Conservation (phyloP, 345 rosid genomes). For the Citrus inodora region DNA sequence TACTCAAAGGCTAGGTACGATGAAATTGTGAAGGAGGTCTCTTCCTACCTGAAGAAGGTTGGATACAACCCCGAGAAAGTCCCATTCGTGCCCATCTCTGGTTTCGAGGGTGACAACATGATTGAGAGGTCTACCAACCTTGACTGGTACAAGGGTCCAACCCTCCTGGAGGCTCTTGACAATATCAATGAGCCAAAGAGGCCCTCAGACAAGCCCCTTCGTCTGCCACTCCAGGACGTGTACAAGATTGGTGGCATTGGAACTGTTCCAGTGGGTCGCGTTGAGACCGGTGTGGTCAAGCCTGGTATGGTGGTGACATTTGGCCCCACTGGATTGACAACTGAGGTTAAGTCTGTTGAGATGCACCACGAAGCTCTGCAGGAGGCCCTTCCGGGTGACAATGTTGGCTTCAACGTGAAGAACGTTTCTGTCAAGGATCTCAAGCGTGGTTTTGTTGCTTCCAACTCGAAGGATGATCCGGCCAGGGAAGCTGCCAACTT, state of each 20-base stretch:
- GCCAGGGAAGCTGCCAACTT: conserved; percentile 40
- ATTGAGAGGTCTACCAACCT: conserved; percentile 50
- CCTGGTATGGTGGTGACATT: conserved; percentile 31
- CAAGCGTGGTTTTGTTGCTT: conserved; percentile 39
- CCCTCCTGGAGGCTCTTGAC: conserved; percentile 46
- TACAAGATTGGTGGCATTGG: conserved; percentile 37
- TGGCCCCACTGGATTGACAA: conserved; percentile 28
- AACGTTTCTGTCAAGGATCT: conserved; percentile 41
- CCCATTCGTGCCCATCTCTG: conserved; percentile 48
- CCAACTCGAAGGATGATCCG: conserved; percentile 45
- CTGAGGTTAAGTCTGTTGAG: conserved; percentile 33
- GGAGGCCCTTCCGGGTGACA: conserved; percentile 36
- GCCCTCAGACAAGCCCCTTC: conserved; percentile 27
- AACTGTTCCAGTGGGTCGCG: conserved; percentile 32
- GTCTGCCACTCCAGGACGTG: conserved; percentile 27
- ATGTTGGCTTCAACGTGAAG: conserved; percentile 41
- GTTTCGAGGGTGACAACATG: conserved; percentile 57
- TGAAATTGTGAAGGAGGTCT: conserved; percentile 47
- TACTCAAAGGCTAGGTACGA: conserved; percentile 51
- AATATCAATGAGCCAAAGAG: conserved; percentile 36
- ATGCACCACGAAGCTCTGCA: conserved; percentile 37
- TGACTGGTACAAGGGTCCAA: conserved; percentile 51
- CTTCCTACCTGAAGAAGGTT: conserved; percentile 47
- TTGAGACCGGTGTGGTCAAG: conserved; percentile 29
- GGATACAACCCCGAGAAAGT: conserved; percentile 55